These are phyloP conservation scores for Urochloa ruziziensis DNA, from an alignment of 176 grass and related monocot genomes.

Conservation along the genomic window DNA sequence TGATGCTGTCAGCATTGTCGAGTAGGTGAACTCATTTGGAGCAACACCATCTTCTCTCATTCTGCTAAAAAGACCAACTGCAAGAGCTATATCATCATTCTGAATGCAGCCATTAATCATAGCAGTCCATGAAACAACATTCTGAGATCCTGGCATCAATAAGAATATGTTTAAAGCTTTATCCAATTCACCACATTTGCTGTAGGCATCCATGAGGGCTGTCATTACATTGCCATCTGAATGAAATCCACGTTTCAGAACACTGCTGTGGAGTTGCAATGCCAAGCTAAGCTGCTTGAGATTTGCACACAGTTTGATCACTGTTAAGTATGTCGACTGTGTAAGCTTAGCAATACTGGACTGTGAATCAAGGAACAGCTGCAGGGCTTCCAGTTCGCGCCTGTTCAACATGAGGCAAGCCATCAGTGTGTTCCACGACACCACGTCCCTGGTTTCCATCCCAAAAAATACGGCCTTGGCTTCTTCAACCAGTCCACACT, in stretches of 20 bases:
- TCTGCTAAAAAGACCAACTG: slow-evolving; percentile 50
- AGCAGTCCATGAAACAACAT: slow-evolving; percentile 75
- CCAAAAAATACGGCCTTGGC: slow-evolving; percentile 50
- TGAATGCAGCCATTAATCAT: slow-evolving; percentile 64
- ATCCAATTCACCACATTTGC: slow-evolving; percentile 49
- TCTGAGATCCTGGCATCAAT: slow-evolving; percentile 35
- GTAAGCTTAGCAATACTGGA: slow-evolving; percentile 31
- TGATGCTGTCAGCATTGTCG: slow-evolving; percentile 52
- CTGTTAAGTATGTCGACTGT: slow-evolving; percentile 51
- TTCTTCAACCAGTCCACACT: slow-evolving; percentile 46
- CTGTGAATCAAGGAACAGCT: slow-evolving; percentile 53
- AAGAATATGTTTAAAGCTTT: slow-evolving; percentile 55
- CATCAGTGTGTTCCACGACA: slow-evolving; percentile 67
- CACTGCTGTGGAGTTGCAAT: slow-evolving; percentile 62
- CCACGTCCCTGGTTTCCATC: slow-evolving; percentile 52
- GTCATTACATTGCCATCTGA: slow-evolving; percentile 57
- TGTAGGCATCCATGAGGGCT: slow-evolving; percentile 53
- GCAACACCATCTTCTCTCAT: slow-evolving; percentile 60
- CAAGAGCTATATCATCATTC: slow-evolving; percentile 40
- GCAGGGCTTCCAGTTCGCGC: slow-evolving; percentile 42
- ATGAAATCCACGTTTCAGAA: slow-evolving; percentile 50
- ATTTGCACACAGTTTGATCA: slow-evolving; percentile 70
- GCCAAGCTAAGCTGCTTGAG: slow-evolving; percentile 48
- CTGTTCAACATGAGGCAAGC: slow-evolving; percentile 54
- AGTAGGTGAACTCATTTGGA: slow-evolving; percentile 84